phyloP scores from a whole-genome alignment of 1,284 basidiomycete genomes.

The Tilletia caries region DNA sequence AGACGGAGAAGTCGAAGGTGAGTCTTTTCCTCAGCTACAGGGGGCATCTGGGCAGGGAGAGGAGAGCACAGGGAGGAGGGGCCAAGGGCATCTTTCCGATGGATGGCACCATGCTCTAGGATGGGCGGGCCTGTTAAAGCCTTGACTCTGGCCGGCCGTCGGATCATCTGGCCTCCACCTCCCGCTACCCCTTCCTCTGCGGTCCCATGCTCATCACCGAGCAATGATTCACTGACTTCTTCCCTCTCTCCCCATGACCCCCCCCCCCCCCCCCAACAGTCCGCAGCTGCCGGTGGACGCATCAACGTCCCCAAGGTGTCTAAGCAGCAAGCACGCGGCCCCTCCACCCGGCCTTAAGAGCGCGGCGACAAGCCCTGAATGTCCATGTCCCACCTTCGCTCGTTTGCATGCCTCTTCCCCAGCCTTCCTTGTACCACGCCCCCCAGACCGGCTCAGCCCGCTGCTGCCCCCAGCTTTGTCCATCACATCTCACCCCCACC shows the following conservation, averaged over 20 bases:
- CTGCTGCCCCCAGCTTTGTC: too few species aligned
- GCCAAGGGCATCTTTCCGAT: not conserved
- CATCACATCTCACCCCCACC: too few species aligned
- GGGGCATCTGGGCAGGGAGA: too few species aligned
- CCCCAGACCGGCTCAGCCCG: too few species aligned
- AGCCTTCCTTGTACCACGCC: too few species aligned
- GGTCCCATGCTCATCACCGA: too few species aligned
- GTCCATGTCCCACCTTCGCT: conserved; percentile 3
- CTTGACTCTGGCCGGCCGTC: too few species aligned
- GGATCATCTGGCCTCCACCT: too few species aligned
- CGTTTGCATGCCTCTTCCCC: too few species aligned
- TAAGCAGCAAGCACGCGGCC: conserved; percentile 94
- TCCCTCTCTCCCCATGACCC: conserved; percentile 14
- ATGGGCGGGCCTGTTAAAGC: too few species aligned
- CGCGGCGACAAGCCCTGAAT: conserved; percentile 21
- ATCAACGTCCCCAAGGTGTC: conserved; percentile 71
- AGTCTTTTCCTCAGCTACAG: conserved; percentile 36
- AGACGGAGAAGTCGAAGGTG: conserved; percentile 64
- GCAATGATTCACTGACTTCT: conserved; percentile 6
- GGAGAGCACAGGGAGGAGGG: not conserved
- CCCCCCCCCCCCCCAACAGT: conserved; percentile 55
- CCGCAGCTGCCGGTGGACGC: conserved; percentile 57
- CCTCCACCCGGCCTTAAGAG: conserved; percentile 32
- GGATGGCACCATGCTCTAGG: not conserved
- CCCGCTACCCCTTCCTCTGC: too few species aligned